phyloP scores from a whole-genome alignment of 129 eudicot species.

The Glebionis coronaria region DNA sequence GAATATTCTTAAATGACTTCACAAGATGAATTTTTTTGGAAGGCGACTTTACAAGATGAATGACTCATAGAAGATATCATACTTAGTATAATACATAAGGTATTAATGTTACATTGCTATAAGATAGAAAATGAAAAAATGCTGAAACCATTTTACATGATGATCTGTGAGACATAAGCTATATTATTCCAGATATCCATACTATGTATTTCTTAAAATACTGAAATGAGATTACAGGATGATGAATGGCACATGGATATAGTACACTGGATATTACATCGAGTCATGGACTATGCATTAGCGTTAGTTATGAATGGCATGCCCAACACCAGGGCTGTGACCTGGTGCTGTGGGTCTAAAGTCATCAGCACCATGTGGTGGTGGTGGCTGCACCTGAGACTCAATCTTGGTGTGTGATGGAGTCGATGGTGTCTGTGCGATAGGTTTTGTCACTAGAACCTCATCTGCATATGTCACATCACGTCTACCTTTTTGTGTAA shows the following conservation, averaged over 20 bases:
- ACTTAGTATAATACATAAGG: not conserved
- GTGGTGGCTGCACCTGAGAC: conserved; percentile 26
- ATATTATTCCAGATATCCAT: not conserved
- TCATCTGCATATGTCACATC: conserved; percentile 27
- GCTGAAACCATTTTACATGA: not conserved
- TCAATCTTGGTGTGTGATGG: conserved; percentile 15
- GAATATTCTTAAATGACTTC: not conserved
- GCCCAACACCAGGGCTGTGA: conserved; percentile 79
- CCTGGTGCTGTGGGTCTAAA: conserved; percentile 74
- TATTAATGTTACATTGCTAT: not conserved
- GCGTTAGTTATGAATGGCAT: conserved; percentile 42
- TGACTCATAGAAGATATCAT: not conserved
- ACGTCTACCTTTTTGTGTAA: conserved; percentile 9
- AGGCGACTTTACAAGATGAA: conserved; percentile 2
- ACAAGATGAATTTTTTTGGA: not conserved
- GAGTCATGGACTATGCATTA: conserved; percentile 15
- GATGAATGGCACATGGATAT: conserved; percentile 15
- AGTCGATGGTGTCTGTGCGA: conserved; percentile 33
- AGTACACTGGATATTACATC: conserved; percentile 10
- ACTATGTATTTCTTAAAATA: not conserved
- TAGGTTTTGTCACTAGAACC: conserved; percentile 28
- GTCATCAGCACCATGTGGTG: conserved; percentile 49
- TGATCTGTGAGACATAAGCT: not conserved
- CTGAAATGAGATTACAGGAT: conserved; percentile 6
- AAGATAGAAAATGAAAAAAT: not conserved